Percentiles rank a stretch among this genome's conserved stretches.
phyloP scores from a whole-genome alignment of 2,329 filamentous ascomycete species.

The Paracoccidioides brasiliensis region DNA sequence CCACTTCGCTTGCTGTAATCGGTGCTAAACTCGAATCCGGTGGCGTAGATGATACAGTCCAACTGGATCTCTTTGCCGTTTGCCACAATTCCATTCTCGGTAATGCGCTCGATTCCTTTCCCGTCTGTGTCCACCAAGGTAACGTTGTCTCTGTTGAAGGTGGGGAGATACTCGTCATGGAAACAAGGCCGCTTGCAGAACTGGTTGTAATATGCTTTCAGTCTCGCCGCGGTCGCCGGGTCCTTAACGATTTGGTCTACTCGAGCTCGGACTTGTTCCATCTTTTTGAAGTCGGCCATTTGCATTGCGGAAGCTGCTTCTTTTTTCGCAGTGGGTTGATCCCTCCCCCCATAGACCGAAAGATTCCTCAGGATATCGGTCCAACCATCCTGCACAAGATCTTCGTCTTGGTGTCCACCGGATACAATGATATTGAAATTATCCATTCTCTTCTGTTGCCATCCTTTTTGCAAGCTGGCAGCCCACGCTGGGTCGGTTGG shows the following conservation, averaged over 20 bases:
- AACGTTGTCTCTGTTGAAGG: conserved; percentile 49
- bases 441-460: conserved; percentile 18
- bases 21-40: conserved; percentile 28
- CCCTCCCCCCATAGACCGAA: conserved; percentile 27
- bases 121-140: conserved; percentile 48
- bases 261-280: conserved; percentile 35
- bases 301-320: conserved; percentile 17
- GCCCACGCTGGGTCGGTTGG: conserved; percentile 13
- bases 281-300: conserved; percentile 29
- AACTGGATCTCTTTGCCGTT: conserved; percentile 37
- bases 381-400: conserved; percentile 21
- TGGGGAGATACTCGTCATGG: conserved; percentile 40
- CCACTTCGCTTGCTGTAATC: conserved; percentile 15
- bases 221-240: conserved; percentile 35
- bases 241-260: conserved; percentile 43
- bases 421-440: conserved; percentile 18
- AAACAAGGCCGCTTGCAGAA: conserved; percentile 54
- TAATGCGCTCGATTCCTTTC: conserved; percentile 38
- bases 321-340: conserved; percentile 11
- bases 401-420: conserved; percentile 7
- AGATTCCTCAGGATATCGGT: conserved; percentile 23
- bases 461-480: conserved; percentile 11
- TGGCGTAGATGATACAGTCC: conserved; percentile 36
- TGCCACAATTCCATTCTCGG: conserved; percentile 35
- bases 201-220: conserved; percentile 47